Evolutionary conservation across 306 rosid genomes (phyloP), one percentile per base, ranked within the genome.

Genomic region (Dryas drummondii): DNA sequence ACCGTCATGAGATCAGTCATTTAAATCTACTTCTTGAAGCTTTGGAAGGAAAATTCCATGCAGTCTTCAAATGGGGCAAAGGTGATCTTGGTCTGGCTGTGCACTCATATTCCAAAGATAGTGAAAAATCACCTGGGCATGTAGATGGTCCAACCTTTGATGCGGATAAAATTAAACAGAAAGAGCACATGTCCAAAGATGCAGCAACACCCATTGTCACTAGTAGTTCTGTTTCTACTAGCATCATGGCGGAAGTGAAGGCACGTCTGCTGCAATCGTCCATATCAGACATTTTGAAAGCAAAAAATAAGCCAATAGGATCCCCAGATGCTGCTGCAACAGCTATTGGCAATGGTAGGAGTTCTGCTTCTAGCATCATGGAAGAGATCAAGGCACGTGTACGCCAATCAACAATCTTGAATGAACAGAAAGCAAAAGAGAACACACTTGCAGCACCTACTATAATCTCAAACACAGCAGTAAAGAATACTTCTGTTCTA

Each of bases 11-110:
- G 62, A 89, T 90, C 78, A 70, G 76, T 41, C 89, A 86, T 56
- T 83, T 94, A 79, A 77, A 90, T 78, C 73, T 83, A 78, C 97
- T 94, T 70, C 66, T 79, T 66, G 91, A 88, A 76, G 99, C 99
- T 67, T 77, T 92, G 88, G 90, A 87, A 76, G 97, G 96, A 69
- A 89, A 86, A 79, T 65, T 86, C 73, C 84, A 81, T 56, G 84
- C 92, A 63, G 82, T 90, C 70, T 79, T 62, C 83, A 94, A 72
- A 80, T 90, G 91, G 94, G 96, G 93, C 48, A 94, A 80, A 84
- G 86, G 70, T 66, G 77, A 86, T 82, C 90, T 89, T 42, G 93
- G 97, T 71, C 71, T 94, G 77, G 74, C 73, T 51, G 41, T 91
- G 76, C 54, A 15, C 49, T 80, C 32, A 51, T 61, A 66, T 52